Evolutionary conservation across 1,284 basidiomycete species (phyloP), one percentile per base, ranked within the genome.

Genomic region (Porodaedalea pini): DNA sequence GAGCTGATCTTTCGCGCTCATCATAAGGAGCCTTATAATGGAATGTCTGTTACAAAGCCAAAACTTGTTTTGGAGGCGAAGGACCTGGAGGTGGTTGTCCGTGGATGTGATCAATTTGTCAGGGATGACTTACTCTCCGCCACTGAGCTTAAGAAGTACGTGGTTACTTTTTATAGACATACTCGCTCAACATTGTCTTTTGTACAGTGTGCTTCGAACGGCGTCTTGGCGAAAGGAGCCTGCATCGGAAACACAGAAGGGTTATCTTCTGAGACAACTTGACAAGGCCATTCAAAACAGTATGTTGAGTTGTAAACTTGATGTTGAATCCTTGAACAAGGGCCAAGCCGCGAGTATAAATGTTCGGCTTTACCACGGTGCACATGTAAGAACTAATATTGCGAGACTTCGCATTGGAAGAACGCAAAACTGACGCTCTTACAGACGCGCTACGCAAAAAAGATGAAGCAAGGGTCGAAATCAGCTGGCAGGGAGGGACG

Each of bases 301-400:
- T 8, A 59, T 59, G 32, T 53, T 50, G 43, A 43, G 54, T 11
- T 53, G 31, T 13, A 40, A 58, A 48, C 47, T 62, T 50, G 52
- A 64, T 50, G 53, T 84, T 15, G 68, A 66, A 48, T 68, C 60
- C 0, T 65, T 94, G 65, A 90, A 80, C 2, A 92, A 89, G 69
- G 91, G 92, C 0, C 79, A 89, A 61, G 90, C 91, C 29, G 85
- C 84, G 0, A 85, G 85, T 61, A 81, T 93, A 40, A 88, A 94
- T 59, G 85, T 83, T 21, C 81, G 90, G 8, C 61, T 91, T 58
- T 88, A 82, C 67, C 86, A 93, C 66, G 92, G 91, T 21, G 88
- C 86, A 34, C 74, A 81, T 72, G 88, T 88, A 66, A 32, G 72
- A 48, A 49, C 4, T 36, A n/a, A n/a, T n/a, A n/a, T n/a, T n/a